Percentiles rank a stretch among this genome's conserved stretches.
Evolutionary conservation across 768 basidiomycete species (phyloP).

Genomic region (Rhizopogon vulgaris): DNA sequence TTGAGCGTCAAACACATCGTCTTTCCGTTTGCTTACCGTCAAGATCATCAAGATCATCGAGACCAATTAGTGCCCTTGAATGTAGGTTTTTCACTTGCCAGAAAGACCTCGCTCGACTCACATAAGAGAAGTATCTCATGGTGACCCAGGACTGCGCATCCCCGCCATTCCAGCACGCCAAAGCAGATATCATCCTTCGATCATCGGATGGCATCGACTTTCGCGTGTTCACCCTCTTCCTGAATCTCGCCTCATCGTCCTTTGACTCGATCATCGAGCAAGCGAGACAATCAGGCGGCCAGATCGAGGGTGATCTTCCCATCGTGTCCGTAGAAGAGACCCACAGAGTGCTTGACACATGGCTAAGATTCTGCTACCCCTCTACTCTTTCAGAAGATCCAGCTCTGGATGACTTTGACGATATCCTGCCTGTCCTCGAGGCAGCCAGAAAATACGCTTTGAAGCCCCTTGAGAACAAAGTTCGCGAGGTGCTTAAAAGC

Average conservation of each 20-base stretch:
- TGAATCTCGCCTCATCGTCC: constrained; percentile 30
- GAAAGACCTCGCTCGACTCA: neutral
- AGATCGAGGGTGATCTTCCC: constrained; percentile 3
- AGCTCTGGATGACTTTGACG: neutral
- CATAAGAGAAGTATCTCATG: neutral
- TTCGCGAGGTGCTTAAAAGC: constrained; percentile 12
- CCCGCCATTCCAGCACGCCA: constrained; percentile 25
- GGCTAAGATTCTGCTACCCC: constrained; percentile 9
- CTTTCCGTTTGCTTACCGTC: no score
- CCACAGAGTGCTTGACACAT: constrained; percentile 6
- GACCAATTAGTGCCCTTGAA: neutral
- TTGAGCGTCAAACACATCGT: neutral
- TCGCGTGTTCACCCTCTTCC: constrained; percentile 28
- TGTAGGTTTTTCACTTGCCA: neutral
- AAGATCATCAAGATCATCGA: neutral
- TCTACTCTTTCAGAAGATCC: constrained; percentile 7
- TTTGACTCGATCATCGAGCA: constrained; percentile 28
- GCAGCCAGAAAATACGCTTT: constrained; percentile 4
- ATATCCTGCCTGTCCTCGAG: constrained; percentile 1
- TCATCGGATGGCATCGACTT: constrained; percentile 31
- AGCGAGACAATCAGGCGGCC: constrained; percentile 9
- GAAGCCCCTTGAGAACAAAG: constrained; percentile 3
- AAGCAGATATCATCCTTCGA: constrained; percentile 31
- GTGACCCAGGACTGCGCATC: constrained; percentile 3
- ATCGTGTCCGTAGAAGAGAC: constrained; percentile 5